Evolutionary conservation across 768 basidiomycete species (phyloP).

Genomic region (Chalciporus sphaerocephalus): DNA sequence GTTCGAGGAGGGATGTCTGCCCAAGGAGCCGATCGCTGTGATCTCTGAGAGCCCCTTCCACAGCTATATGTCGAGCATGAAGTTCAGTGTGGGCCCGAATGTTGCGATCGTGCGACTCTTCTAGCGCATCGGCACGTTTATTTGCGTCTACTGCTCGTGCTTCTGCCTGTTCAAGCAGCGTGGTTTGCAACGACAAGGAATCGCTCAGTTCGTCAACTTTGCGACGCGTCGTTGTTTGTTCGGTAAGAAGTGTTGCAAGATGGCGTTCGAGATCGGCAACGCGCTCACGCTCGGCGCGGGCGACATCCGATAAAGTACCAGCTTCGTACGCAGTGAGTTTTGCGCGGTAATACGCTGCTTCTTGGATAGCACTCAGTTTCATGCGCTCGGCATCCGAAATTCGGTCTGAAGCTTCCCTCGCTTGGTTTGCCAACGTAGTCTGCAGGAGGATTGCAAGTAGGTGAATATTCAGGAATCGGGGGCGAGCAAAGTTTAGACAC

Average conservation of each 20-base stretch:
- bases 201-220: conserved; percentile 70
- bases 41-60: conserved; percentile 69
- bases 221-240: conserved; percentile 62
- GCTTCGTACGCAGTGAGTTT: conserved; percentile 87
- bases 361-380: conserved; percentile 77
- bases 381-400: conserved; percentile 75
- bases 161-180: conserved; percentile 73
- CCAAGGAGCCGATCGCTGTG: conserved; percentile 69
- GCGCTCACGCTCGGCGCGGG: conserved; percentile 76
- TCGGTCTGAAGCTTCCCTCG: conserved; percentile 69
- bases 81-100: conserved; percentile 65
- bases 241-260: conserved; percentile 55
- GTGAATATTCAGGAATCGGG: background rate
- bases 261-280: conserved; percentile 69
- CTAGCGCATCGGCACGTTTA: conserved; percentile 70
- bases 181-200: conserved; percentile 71
- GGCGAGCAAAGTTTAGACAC: conserved; percentile 21
- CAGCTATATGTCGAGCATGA: conserved; percentile 52
- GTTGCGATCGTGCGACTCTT: conserved; percentile 62
- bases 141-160: conserved; percentile 69
- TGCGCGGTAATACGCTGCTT: conserved; percentile 93
- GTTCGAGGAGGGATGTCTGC: conserved; percentile 70
- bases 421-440: conserved; percentile 74
- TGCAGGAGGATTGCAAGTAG: conserved; percentile 27
- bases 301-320: conserved; percentile 57